These are phyloP conservation scores for Melanomma pulvis-pyrius DNA, from an alignment of 495 filamentous ascomycete genomes.

Conservation along the genomic window DNA sequence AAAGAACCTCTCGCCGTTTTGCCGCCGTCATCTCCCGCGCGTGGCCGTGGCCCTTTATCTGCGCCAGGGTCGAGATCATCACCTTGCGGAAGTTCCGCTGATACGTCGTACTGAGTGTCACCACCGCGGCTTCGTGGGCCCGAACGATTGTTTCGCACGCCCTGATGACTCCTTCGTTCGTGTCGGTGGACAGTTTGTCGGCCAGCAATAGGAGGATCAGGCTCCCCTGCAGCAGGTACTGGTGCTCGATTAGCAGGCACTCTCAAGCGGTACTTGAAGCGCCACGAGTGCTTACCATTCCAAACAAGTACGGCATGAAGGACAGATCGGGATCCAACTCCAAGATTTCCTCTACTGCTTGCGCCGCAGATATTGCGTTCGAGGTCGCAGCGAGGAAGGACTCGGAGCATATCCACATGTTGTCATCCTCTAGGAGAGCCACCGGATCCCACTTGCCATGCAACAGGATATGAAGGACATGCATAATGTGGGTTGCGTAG, in stretches of 20 bases:
- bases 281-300: conserved; percentile 44
- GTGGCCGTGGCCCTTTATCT: conserved; percentile 28
- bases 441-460: conserved; percentile 64
- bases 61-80: conserved; percentile 35
- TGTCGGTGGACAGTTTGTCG: conserved; percentile 59
- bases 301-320: conserved; percentile 66
- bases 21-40: conserved; percentile 31
- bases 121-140: conserved; percentile 63
- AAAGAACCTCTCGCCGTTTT: conserved; percentile 33
- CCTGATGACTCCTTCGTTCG: conserved; percentile 54
- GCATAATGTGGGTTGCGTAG: conserved; percentile 54
- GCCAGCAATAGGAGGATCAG: conserved; percentile 61
- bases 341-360: conserved; percentile 58
- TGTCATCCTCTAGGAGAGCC: conserved; percentile 59
- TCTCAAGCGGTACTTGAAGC: not conserved
- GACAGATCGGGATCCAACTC: conserved; percentile 59
- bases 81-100: conserved; percentile 41
- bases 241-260: not conserved
- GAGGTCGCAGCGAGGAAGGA: conserved; percentile 56
- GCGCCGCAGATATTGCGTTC: conserved; percentile 58
- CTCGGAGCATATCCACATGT: conserved; percentile 61
- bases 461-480: conserved; percentile 61
- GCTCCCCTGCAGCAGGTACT: conserved; percentile 61
- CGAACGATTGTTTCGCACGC: conserved; percentile 62
- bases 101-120: conserved; percentile 63